Percentiles rank a stretch among this genome's conserved stretches.
Conservation (phyloP, 192 early-diverging fungal genomes). For the Phlyctochytrium bullatum region DNA sequence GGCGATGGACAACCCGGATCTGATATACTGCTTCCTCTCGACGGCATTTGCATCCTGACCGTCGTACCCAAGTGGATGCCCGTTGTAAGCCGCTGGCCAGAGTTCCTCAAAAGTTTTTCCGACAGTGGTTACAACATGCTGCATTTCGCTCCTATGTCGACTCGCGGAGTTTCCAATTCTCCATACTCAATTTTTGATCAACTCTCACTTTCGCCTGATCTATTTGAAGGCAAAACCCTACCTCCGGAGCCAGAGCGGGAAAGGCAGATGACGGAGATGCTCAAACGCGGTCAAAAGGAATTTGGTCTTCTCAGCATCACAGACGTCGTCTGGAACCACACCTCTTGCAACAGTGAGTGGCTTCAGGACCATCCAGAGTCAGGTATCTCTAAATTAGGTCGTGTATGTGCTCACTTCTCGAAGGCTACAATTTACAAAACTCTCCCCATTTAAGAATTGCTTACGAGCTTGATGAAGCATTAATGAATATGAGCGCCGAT, state of each 20-base stretch:
- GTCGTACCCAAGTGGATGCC: conserved; percentile 98
- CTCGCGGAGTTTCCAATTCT: conserved; percentile 88
- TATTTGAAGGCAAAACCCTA: conserved; percentile 67
- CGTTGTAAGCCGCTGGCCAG: conserved; percentile 69
- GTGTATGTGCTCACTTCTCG: background rate
- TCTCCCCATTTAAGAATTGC: conserved; percentile 91
- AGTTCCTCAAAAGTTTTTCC: conserved; percentile 66
- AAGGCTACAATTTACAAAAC: conserved; percentile 92
- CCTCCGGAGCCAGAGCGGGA: conserved; percentile 59
- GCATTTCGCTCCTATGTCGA: conserved; percentile 94
- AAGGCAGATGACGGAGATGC: conserved; percentile 50
- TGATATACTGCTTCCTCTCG: conserved; percentile 66
- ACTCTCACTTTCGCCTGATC: conserved; percentile 80
- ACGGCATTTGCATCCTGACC: conserved; percentile 86
- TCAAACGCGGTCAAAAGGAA: conserved; percentile 59
- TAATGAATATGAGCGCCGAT: conserved; percentile 67
- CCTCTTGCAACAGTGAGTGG: conserved; percentile 90
- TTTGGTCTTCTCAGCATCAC: conserved; percentile 77
- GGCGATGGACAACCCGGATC: conserved; percentile 10
- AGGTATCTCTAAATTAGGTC: conserved; percentile 40
- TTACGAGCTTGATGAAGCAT: conserved; percentile 88
- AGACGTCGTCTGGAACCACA: conserved; percentile 99
- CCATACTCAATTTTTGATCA: conserved; percentile 98
- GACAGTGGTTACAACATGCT: conserved; percentile 95
- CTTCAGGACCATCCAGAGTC: conserved; percentile 94